Percentiles rank a stretch among this genome's conserved stretches.
phyloP scores from a whole-genome alignment of 106 monocot species.

The Dactylorhiza incarnata region DNA sequence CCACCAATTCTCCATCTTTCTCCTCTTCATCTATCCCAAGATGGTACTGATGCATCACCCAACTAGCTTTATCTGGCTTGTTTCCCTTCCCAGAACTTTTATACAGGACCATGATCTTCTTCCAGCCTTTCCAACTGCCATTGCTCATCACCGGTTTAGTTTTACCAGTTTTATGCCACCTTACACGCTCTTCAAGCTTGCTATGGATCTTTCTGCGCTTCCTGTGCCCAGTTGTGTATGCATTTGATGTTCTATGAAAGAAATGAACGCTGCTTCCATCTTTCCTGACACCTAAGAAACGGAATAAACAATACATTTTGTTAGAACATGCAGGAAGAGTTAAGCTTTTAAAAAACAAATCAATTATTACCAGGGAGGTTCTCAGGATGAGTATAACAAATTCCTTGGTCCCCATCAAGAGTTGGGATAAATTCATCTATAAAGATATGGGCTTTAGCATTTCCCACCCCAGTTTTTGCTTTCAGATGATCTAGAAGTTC shows the following conservation, averaged over 20 bases:
- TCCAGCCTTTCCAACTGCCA: constrained; percentile 73
- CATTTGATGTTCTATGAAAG: constrained; percentile 75
- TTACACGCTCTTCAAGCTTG: constrained; percentile 36
- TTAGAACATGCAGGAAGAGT: no score
- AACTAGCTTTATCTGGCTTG: constrained; percentile 75
- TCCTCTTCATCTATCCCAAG: constrained; percentile 85
- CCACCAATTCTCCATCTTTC: constrained; percentile 73
- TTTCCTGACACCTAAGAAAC: constrained; percentile 41
- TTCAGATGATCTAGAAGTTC: constrained; percentile 82
- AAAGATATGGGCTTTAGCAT: constrained; percentile 53
- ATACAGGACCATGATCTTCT: constrained; percentile 94
- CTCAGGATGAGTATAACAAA: constrained; percentile 92
- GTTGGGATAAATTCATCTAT: constrained; percentile 95
- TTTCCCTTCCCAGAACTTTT: constrained; percentile 40
- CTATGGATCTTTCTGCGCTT: constrained; percentile 69
- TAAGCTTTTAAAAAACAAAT: background rate
- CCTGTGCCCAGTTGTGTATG: constrained; percentile 68
- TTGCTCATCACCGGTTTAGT: constrained; percentile 68
- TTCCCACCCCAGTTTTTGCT: constrained; percentile 50
- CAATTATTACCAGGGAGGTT: constrained; percentile 77
- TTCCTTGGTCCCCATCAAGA: constrained; percentile 64
- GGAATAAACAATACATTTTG: background rate
- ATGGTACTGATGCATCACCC: constrained; percentile 99
- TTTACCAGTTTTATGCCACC: constrained; percentile 98
- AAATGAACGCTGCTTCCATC: constrained; percentile 86